phyloP scores from a whole-genome alignment of 768 basidiomycete genomes.

The Pisolithus microcarpus region DNA sequence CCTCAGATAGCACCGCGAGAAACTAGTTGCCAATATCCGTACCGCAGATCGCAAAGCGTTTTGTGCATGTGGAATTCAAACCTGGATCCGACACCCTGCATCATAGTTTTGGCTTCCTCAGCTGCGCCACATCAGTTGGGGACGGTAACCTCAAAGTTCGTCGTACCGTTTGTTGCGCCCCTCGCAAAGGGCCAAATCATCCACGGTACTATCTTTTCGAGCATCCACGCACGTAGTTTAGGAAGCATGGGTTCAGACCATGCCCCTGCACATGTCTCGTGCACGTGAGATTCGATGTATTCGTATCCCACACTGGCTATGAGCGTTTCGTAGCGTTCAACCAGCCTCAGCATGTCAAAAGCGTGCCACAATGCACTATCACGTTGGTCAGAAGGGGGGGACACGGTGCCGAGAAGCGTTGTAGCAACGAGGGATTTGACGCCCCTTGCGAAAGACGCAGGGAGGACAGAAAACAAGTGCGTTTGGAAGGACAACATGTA shows the following conservation, averaged over 20 bases:
- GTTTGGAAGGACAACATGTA: constrained; percentile 71
- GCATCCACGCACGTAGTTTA: constrained; percentile 68
- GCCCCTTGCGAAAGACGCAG: constrained; percentile 56
- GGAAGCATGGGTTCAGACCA: constrained; percentile 66
- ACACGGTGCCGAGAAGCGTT: constrained; percentile 35
- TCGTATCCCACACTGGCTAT: constrained; percentile 82
- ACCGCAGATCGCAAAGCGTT: constrained; percentile 83
- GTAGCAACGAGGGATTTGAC: constrained; percentile 62
- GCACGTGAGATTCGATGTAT: constrained; percentile 71
- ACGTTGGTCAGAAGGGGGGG: constrained; percentile 21
- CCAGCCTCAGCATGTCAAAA: constrained; percentile 65
- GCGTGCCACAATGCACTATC: constrained; percentile 44
- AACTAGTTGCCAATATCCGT: constrained; percentile 14
- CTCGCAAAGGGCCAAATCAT: constrained; percentile 74
- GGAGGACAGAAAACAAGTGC: constrained; percentile 63
- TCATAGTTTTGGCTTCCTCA: constrained; percentile 63
- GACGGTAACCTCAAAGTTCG: constrained; percentile 2
- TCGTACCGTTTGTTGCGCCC: constrained; percentile 47
- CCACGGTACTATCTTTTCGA: constrained; percentile 75
- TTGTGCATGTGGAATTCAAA: constrained; percentile 94
- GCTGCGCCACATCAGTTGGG: constrained; percentile 30
- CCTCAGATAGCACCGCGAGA: background rate
- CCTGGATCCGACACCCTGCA: constrained; percentile 70
- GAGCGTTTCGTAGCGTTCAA: constrained; percentile 78
- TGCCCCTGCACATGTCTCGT: constrained; percentile 54